Evolutionary conservation across 1,284 basidiomycete species (phyloP).

Genomic region (Paramarasmius palmivorus): DNA sequence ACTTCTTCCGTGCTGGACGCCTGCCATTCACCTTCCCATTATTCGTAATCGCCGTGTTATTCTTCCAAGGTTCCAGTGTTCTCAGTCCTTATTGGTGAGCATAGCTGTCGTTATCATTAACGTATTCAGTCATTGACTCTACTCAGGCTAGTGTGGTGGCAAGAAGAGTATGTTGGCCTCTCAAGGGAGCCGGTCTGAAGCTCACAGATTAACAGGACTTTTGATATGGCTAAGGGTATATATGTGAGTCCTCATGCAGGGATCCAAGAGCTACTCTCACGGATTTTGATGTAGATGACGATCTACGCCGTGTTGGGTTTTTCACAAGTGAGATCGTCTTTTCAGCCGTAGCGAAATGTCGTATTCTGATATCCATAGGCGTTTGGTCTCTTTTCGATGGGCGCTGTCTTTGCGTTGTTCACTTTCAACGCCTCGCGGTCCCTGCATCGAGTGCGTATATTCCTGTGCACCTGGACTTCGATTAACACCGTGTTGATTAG

Average conservation of each 20-base stretch:
- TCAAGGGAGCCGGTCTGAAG: not conserved
- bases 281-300: constrained; percentile 68
- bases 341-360: not conserved
- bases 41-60: constrained; percentile 46
- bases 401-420: constrained; percentile 50
- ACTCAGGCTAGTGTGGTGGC: constrained; percentile 69
- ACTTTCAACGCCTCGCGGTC: constrained; percentile 60
- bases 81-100: constrained; percentile 68
- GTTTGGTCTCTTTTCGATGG: constrained; percentile 53
- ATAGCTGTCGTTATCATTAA: not conserved
- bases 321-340: constrained; percentile 22
- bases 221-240: constrained; percentile 43
- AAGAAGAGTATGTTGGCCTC: constrained; percentile 42
- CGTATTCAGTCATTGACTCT: not conserved
- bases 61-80: constrained; percentile 59
- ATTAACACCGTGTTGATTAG: constrained; percentile 22
- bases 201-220: not conserved
- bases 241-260: constrained; percentile 45
- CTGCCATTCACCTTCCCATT: constrained; percentile 55
- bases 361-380: constrained; percentile 30
- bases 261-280: not conserved
- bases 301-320: constrained; percentile 61
- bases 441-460: constrained; percentile 31
- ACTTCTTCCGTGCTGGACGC: constrained; percentile 55
- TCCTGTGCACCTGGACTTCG: not conserved